Conservation (phyloP, 306 rosid species). For the Abrus pulchellus region DNA sequence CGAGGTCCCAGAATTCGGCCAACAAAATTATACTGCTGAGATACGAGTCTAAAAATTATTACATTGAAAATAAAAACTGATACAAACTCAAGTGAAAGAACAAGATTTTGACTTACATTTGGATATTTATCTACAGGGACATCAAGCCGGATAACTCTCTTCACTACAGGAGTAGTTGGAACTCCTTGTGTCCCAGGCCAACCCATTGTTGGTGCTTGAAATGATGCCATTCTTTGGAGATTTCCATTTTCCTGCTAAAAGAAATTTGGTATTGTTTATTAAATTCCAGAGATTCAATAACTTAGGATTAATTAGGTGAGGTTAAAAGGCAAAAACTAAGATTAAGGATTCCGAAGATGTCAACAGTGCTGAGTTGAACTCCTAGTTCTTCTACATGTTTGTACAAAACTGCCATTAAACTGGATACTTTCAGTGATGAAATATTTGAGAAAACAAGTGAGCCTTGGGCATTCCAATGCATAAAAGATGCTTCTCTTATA, state of each 20-base stretch:
- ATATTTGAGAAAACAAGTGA: constrained; percentile 23
- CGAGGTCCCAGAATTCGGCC: constrained; percentile 97
- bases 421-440: constrained; percentile 16
- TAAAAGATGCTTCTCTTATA: constrained; percentile 15
- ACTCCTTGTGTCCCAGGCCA: constrained; percentile 85
- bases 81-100: constrained; percentile 5
- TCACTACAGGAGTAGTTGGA: constrained; percentile 76
- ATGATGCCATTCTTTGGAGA: constrained; percentile 65
- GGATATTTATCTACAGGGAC: constrained; percentile 93
- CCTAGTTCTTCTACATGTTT: constrained; percentile 7
- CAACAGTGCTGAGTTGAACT: constrained; percentile 3
- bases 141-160: constrained; percentile 86
- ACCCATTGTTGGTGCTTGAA: constrained; percentile 70
- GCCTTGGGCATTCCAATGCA: not conserved
- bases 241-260: constrained; percentile 74
- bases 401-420: constrained; percentile 23
- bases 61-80: constrained; percentile 45
- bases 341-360: constrained; percentile 28
- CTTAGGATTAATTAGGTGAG: not conserved
- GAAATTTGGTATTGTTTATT: constrained; percentile 37
- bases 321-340: not conserved
- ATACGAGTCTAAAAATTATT: constrained; percentile 48
- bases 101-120: constrained; percentile 63
- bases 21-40: constrained; percentile 90
- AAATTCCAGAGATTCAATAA: not conserved